Percentiles rank a stretch among this genome's conserved stretches.
Evolutionary conservation across 371 early-diverging fungal genomes (phyloP).

Genomic region (Choanephora cucurbitarum): DNA sequence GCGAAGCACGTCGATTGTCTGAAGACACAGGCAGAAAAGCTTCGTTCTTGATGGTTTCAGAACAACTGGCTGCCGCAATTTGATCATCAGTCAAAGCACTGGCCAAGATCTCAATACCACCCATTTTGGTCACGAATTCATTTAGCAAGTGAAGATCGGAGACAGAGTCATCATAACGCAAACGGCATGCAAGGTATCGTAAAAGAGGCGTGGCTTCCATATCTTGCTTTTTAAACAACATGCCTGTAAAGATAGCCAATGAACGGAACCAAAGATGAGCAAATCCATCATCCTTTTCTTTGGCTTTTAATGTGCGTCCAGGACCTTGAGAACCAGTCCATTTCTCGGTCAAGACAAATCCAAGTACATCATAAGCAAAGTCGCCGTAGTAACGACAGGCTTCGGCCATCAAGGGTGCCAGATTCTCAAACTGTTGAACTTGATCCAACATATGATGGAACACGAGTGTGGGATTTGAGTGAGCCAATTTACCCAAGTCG

Average conservation of each 20-base stretch:
- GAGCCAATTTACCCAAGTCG: constrained; percentile 78
- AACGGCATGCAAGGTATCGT: constrained; percentile 68
- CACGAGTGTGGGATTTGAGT: constrained; percentile 81
- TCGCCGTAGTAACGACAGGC: constrained; percentile 82
- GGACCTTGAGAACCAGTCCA: constrained; percentile 59
- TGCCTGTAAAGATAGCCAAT: constrained; percentile 74
- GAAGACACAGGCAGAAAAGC: constrained; percentile 49
- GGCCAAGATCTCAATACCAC: constrained; percentile 68
- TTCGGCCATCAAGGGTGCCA: constrained; percentile 85
- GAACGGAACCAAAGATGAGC: constrained; percentile 54
- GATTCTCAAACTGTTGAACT: constrained; percentile 83
- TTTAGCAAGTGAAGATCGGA: constrained; percentile 62
- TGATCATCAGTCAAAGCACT: constrained; percentile 58
- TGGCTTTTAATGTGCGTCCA: constrained; percentile 38
- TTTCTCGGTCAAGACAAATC: constrained; percentile 71
- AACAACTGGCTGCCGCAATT: constrained; percentile 69
- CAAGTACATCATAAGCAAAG: constrained; percentile 85
- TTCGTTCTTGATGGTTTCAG: constrained; percentile 61
- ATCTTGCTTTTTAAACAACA: constrained; percentile 69
- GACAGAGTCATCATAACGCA: constrained; percentile 52
- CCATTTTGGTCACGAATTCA: constrained; percentile 75
- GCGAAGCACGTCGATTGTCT: constrained; percentile 54
- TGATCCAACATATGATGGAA: constrained; percentile 78
- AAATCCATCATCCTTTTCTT: constrained; percentile 67
- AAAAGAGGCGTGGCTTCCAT: constrained; percentile 68